Conservation (phyloP, 2,329 filamentous ascomycete genomes). For the Fulvia fulva region DNA sequence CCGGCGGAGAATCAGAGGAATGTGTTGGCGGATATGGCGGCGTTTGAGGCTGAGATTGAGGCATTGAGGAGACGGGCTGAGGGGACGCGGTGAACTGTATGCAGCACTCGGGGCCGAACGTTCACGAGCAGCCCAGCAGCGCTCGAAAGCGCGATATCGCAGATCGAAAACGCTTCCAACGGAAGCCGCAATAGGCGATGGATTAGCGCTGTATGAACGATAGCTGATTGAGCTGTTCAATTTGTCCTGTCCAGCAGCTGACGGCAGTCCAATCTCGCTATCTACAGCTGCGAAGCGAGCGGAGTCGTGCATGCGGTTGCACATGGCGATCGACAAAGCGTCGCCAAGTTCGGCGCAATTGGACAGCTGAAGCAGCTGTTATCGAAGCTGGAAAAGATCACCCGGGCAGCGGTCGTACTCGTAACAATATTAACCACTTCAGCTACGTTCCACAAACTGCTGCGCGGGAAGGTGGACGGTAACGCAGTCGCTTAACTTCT, state of each 20-base stretch:
- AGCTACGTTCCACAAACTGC: no score
- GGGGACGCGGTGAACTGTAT: slow-evolving; percentile 5
- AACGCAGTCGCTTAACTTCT: no score
- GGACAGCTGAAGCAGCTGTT: background rate
- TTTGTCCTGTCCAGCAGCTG: background rate
- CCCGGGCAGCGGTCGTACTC: background rate
- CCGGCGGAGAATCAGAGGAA: slow-evolving; percentile 15
- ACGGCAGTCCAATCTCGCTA: background rate
- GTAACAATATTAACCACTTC: no score
- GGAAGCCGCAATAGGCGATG: no score
- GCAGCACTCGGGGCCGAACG: background rate
- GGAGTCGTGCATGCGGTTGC: background rate
- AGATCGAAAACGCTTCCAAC: no score
- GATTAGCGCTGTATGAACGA: background rate
- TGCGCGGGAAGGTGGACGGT: no score
- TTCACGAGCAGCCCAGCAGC: no score
- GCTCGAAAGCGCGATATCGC: no score
- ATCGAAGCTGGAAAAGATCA: slow-evolving; percentile 10
- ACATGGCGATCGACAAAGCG: background rate
- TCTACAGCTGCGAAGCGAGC: background rate
- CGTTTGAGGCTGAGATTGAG: slow-evolving; percentile 33
- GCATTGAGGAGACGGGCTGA: slow-evolving; percentile 20
- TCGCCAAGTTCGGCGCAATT: background rate
- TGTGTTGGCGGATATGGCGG: slow-evolving; percentile 31
- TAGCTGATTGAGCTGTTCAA: background rate